Evolutionary conservation across 768 basidiomycete genomes (phyloP).

Genomic region (Leccinum longicurvipes): DNA sequence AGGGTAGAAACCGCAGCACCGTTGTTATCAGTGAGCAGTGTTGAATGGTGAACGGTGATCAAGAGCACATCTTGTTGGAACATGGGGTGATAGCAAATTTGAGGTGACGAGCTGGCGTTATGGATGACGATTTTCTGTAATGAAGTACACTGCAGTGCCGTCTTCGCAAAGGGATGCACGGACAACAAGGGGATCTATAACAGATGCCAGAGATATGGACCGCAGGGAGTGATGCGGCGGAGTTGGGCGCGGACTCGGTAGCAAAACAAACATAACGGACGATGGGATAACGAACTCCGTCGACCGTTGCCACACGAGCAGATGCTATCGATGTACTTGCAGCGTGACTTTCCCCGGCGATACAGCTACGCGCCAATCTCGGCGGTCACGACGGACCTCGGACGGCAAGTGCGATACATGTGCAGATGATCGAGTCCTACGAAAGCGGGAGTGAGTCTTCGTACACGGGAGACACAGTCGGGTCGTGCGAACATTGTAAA

Average conservation of each 20-base stretch:
- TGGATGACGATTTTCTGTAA: constrained; percentile 12
- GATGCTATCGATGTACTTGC: constrained; percentile 21
- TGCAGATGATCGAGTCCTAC: constrained; percentile 71
- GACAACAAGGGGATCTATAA: constrained; percentile 19
- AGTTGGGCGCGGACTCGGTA: constrained; percentile 10
- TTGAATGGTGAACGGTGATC: background rate
- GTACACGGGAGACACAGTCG: constrained; percentile 6
- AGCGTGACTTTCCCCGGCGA: constrained; percentile 16
- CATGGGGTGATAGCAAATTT: background rate
- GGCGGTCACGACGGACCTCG: constrained; percentile 39
- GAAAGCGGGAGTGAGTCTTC: constrained; percentile 8
- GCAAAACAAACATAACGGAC: constrained; percentile 21
- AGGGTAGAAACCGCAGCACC: background rate
- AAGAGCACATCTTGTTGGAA: background rate
- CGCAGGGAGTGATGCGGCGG: constrained; percentile 10
- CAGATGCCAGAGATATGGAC: constrained; percentile 15
- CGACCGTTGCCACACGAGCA: constrained; percentile 14
- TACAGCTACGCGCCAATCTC: constrained; percentile 22
- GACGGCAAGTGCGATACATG: constrained; percentile 60
- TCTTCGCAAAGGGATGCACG: constrained; percentile 27
- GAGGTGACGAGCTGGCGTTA: constrained; percentile 9
- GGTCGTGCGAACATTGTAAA: constrained; percentile 59
- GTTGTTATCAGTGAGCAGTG: background rate
- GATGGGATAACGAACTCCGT: constrained; percentile 15
- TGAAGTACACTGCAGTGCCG: constrained; percentile 2